Evolutionary conservation across 495 filamentous ascomycete genomes (phyloP), one percentile per base, ranked within the genome.

Genomic region (Clohesyomyces aquaticus): DNA sequence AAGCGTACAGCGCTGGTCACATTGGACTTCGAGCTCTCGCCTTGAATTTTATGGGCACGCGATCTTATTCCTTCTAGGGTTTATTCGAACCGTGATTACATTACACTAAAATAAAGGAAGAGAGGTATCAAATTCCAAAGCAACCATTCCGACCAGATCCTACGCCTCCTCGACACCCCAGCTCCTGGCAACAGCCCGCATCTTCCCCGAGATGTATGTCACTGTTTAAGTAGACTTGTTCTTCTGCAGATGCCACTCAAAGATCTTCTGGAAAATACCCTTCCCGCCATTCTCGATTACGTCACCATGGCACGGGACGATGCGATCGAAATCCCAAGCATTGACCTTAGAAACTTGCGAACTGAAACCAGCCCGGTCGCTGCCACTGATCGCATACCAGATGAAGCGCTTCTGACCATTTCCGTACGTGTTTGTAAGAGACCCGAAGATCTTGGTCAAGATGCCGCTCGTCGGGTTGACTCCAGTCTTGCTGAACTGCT

Each of bases 241-340:
- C 22, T 78, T 48, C 29, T 85, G 74, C 75, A 96, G 71, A 76
- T 93, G 88, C 93, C 92, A 97, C 66, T 83, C 86, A 78, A 96
- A 90, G 11, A 96, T 82, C 75, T 89, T 90, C 74, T 82, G 77
- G 62, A 91, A 98, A 29, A 94, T 77, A 9, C 78, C 85, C 77
- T 91, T 94, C 27, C 83, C 91, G 38, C 83, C 83, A 19, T 76
- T 85, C 74, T 92, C 88, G 62, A 97, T 87, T 27, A 89, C 86
- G 80, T 98, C 94, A 9, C 94, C 94, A 79, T 98, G 94, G 73
- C 93, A 97, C 1, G 92, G 91, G 70, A 98, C 85, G 63, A 98
- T 81, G 19, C 85, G 88, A 63, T 92, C 87, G 69, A 96, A 93
- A 63, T 93, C 89, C 93, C 93, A 98, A 42, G 70, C 71, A 27